These are phyloP conservation scores for Senna tora DNA, from an alignment of 306 rosid species.

Conservation along the genomic window DNA sequence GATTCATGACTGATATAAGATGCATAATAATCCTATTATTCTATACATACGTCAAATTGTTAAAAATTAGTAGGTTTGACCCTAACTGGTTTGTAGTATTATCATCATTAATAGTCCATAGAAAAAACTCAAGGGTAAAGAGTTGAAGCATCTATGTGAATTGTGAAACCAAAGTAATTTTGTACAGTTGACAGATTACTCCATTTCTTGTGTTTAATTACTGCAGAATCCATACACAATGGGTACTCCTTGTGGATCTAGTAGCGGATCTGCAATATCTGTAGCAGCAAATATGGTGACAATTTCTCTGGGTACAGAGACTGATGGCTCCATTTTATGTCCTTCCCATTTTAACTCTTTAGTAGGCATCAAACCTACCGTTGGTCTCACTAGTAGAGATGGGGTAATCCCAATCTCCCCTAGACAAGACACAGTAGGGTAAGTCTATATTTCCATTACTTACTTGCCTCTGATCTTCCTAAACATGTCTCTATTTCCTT, in stretches of 20 bases:
- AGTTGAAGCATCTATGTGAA: neutral
- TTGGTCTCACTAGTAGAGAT: conserved; percentile 80
- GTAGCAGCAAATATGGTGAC: conserved; percentile 68
- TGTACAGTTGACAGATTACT: neutral
- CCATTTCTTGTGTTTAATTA: neutral
- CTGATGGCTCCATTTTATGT: conserved; percentile 64
- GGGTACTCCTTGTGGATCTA: conserved; percentile 59
- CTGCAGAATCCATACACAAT: conserved; percentile 55
- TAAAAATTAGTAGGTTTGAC: neutral
- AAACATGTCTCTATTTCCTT: no score
- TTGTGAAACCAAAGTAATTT: neutral
- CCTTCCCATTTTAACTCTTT: conserved; percentile 52
- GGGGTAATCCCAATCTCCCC: conserved; percentile 66
- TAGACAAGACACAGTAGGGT: conserved; percentile 73
- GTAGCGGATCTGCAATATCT: conserved; percentile 69
- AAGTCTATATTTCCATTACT: no score
- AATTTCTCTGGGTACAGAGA: conserved; percentile 60
- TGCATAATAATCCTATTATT: no score
- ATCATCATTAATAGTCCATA: no score
- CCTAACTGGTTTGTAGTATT: neutral
- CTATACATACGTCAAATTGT: no score
- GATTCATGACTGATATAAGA: neutral
- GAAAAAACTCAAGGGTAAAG: neutral
- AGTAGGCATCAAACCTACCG: conserved; percentile 67
- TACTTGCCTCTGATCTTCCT: no score